These are phyloP conservation scores for Coemansia sp. DNA, from an alignment of 192 early-diverging fungal species.

Conservation along the genomic window DNA sequence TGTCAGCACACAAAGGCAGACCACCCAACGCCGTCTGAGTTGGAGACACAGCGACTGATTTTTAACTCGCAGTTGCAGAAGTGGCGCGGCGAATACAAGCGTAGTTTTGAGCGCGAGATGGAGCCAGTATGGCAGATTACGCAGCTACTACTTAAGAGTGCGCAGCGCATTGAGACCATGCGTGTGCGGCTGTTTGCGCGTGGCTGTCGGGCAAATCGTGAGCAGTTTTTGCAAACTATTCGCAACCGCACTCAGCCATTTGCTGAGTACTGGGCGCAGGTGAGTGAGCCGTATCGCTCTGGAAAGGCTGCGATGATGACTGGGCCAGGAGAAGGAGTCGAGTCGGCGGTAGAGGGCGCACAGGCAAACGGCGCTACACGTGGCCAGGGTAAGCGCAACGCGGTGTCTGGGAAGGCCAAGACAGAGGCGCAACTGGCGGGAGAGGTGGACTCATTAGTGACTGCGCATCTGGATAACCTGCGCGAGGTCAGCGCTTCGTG, in stretches of 20 bases:
- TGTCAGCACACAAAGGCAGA: constrained; percentile 70
- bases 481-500: constrained; percentile 54
- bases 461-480: constrained; percentile 54
- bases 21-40: constrained; percentile 64
- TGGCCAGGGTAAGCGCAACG: constrained; percentile 15
- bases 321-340: constrained; percentile 2
- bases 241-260: constrained; percentile 56
- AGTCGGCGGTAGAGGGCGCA: background rate
- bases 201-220: constrained; percentile 48
- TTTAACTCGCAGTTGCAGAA: constrained; percentile 65
- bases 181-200: constrained; percentile 55
- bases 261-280: constrained; percentile 56
- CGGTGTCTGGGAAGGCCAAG: constrained; percentile 13
- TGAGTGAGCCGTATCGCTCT: constrained; percentile 49
- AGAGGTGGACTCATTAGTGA: constrained; percentile 52
- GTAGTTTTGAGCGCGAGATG: constrained; percentile 61
- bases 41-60: constrained; percentile 67
- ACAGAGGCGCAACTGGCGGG: constrained; percentile 28
- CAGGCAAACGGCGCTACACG: background rate
- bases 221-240: constrained; percentile 55
- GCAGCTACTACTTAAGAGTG: constrained; percentile 55
- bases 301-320: constrained; percentile 24
- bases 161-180: constrained; percentile 57
- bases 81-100: constrained; percentile 58
- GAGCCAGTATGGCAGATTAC: constrained; percentile 65